A percentile compares a stretch with the other conserved stretches of the same genome.
Evolutionary conservation across 805 yeast genomes (phyloP).

Genomic region (Candida schatavii): DNA sequence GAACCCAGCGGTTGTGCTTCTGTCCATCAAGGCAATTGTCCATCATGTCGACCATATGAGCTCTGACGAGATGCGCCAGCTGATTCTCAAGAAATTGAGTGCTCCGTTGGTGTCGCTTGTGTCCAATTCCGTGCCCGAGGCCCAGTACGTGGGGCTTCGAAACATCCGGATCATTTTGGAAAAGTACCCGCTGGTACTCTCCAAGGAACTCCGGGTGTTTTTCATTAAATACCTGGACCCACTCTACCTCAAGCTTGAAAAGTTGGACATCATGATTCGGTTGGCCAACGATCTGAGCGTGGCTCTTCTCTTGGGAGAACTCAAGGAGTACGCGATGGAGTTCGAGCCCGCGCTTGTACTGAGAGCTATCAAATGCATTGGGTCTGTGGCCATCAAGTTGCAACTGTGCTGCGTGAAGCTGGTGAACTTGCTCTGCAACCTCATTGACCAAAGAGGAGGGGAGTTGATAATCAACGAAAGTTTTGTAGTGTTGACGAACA

Average conservation of each 20-base stretch:
- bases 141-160: constrained; percentile 89
- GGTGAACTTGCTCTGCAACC: constrained; percentile 55
- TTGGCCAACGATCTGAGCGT: constrained; percentile 61
- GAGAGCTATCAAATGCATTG: constrained; percentile 63
- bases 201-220: constrained; percentile 81
- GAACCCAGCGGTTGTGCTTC: constrained; percentile 89
- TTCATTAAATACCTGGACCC: constrained; percentile 88
- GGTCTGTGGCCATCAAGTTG: constrained; percentile 68
- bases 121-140: constrained; percentile 82
- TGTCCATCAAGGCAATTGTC: constrained; percentile 77
- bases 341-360: constrained; percentile 76
- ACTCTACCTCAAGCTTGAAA: constrained; percentile 70
- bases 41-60: constrained; percentile 56
- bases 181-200: constrained; percentile 76
- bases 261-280: constrained; percentile 71
- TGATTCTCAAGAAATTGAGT: constrained; percentile 64
- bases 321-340: constrained; percentile 80
- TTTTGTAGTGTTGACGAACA: constrained; percentile 58
- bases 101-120: constrained; percentile 87
- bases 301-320: constrained; percentile 59
- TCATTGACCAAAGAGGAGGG: constrained; percentile 62
- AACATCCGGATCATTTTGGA: constrained; percentile 88
- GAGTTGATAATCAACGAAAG: constrained; percentile 61
- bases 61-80: constrained; percentile 37
- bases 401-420: constrained; percentile 53